Base-by-base conservation (phyloP, 163 green algal species). In the Picocystis sp. region DNA sequence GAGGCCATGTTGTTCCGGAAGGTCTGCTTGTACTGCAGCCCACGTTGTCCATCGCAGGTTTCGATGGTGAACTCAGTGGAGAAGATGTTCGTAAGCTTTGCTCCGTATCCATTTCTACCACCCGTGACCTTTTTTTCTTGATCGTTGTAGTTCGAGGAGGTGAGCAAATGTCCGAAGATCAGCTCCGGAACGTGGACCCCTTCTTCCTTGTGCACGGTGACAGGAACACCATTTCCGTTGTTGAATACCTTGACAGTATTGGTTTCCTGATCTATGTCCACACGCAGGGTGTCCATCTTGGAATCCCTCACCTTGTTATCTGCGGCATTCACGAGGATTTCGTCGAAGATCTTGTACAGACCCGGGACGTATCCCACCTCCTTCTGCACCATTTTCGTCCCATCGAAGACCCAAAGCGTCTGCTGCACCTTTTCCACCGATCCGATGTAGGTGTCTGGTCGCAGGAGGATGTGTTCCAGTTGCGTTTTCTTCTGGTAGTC, bases 341-440 rank as follows among this genome's bases (percentile, higher is more conserved):
- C 91, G 60, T 99, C 91, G 68, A 98, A 98, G 48, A 99, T 99
- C 65, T 99, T 99, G 80, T 95, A 98, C 21, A 99, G 70, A 6
- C 87, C 90, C 10, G 91, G 91, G 2, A 84, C 83, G 35, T 79
- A 92, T 10, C 60, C 65, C 22, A 95, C 69, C 14, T 58, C 58
- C 25, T 72, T 74, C 19, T 71, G 57, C 52, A 81, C 79, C 65
- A 93, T 83, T 21, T 43, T 48, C 43, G 35, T 15, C 38, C 80
- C 68, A 63, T 50, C 57, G 83, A 72, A 41, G 50, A 56, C 50
- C 80, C 69, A 3, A 59, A 71, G 58, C 17, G 52, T 48, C 62
- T 83, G 74, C 50, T 81, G 61, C 67, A 81, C 72, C 51, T 81
- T 76, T 57, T 90, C 76, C 5, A 81, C 80, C 59, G 63, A 80